These are phyloP conservation scores for Grifola frondosa DNA, from an alignment of 1,284 basidiomycete species.

Conservation along the genomic window DNA sequence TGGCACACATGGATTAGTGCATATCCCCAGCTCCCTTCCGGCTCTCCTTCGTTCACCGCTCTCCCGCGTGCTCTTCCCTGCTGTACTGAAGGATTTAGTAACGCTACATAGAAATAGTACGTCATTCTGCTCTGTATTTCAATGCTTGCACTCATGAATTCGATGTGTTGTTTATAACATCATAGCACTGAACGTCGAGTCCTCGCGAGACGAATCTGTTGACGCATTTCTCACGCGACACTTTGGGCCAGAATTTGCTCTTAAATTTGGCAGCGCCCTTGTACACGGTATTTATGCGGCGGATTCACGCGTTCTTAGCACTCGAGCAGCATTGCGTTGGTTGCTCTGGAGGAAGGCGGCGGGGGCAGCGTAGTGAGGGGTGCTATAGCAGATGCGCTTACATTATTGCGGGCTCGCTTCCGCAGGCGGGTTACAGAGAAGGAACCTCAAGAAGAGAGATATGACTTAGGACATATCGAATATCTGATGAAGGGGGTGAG, in stretches of 20 bases:
- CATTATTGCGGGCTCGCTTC: constrained; percentile 14
- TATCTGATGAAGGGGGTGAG: constrained; percentile 60
- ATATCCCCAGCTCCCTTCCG: constrained; percentile 45
- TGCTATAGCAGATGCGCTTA: constrained; percentile 40
- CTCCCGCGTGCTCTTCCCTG: constrained; percentile 50
- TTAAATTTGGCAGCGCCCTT: constrained; percentile 78
- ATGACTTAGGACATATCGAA: constrained; percentile 54
- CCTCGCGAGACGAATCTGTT: constrained; percentile 72
- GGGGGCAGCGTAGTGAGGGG: constrained; percentile 71
- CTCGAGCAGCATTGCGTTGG: constrained; percentile 75
- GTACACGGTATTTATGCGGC: constrained; percentile 94
- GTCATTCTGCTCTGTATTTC: neutral
- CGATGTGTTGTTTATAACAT: too few species aligned
- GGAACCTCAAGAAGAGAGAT: constrained; percentile 32
- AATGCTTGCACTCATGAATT: constrained; percentile 1
- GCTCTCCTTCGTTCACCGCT: constrained; percentile 48
- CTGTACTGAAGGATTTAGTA: constrained; percentile 61
- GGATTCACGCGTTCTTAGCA: constrained; percentile 74
- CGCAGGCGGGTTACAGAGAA: constrained; percentile 13
- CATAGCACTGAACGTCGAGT: constrained; percentile 3
- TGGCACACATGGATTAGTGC: constrained; percentile 45
- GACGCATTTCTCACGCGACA: constrained; percentile 77
- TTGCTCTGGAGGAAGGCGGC: constrained; percentile 68
- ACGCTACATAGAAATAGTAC: constrained; percentile 22
- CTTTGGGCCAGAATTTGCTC: constrained; percentile 74